Base-by-base conservation (phyloP, 2,329 filamentous ascomycete genomes). In the Stemphylium vesicarium region DNA sequence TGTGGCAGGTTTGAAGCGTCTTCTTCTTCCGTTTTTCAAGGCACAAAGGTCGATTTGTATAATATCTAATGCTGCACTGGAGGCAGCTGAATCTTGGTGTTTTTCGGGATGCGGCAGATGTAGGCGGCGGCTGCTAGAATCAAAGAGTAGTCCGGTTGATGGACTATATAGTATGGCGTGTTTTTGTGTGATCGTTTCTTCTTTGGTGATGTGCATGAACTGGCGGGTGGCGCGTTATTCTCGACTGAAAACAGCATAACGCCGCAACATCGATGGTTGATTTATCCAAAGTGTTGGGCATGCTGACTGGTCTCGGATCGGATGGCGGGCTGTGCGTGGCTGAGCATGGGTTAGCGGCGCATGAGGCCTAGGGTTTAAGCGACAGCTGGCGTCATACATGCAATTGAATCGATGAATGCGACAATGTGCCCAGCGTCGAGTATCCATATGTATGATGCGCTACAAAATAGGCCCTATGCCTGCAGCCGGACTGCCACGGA, bases 51-150 rank as follows among this genome's bases (percentile, higher is more conserved):
- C 15, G 31, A 46, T 51, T 39, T 68, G 64, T 69, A 64, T 70
- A 70, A 66, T 69, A 67, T 56, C 44, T 68, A 66, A 71, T 69
- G 64, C 65, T 66, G 64, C 65, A 33, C 48, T 39, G 53, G 53
- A 38, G 47, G 47, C 35, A 49, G 56, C 50, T 40, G 15, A 16
- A 24, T 55, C 26, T 29, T 47, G 53, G 29, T 42, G 26, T 39
- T 47, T 42, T 51, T 31, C 40, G 29, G 40, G 22, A 35, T 26
- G 48, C 31, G 41, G 52, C 11, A 36, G 39, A 41, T 41, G 24
- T 36, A 37, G 49, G 42, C 40, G 29, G 49, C 33, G 42, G 36
- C 35, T 35, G 8, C 20, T 16, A 45, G 32, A 36, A 36, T 36
- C 33, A 36, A 36, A 36, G 42, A 45, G 3, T 36, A 26, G 42